Percentiles rank a stretch among this genome's conserved stretches.
Conservation (phyloP, 108 stramenopile genomes). For the Nitzschia putrida region DNA sequence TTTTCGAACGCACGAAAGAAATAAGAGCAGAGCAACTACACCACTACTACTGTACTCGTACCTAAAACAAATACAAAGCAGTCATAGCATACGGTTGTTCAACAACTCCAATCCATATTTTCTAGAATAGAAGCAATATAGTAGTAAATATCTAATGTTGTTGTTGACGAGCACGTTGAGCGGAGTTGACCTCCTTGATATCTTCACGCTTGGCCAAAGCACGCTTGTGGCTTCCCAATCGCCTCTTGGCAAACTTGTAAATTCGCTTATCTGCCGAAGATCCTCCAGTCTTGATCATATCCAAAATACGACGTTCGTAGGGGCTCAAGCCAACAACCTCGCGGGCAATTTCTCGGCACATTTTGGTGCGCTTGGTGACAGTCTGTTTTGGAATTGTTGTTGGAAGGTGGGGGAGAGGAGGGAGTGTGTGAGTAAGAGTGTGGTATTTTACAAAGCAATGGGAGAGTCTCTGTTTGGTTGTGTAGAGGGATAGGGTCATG, state of each 20-base stretch:
- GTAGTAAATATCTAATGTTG: too few relatives aligned
- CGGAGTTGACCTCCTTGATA: conserved; percentile 92
- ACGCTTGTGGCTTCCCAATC: conserved; percentile 98
- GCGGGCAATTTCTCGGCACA: conserved; percentile 91
- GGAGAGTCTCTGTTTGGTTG: not conserved
- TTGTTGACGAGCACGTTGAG: conserved; percentile 75
- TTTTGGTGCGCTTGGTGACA: conserved; percentile 71
- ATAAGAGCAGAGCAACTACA: too few relatives aligned
- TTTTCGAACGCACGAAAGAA: too few relatives aligned
- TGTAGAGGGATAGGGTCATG: too few relatives aligned
- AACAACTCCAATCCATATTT: too few relatives aligned
- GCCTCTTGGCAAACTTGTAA: conserved; percentile 99
- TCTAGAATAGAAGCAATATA: too few relatives aligned
- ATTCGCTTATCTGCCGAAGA: conserved; percentile 96
- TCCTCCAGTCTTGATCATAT: conserved; percentile 99
- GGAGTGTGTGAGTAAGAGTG: not conserved
- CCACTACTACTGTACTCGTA: too few relatives aligned
- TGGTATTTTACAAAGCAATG: conserved; percentile 2
- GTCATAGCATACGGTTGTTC: too few relatives aligned
- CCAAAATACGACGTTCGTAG: conserved; percentile 98
- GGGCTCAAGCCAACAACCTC: conserved; percentile 98
- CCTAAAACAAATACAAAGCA: too few relatives aligned
- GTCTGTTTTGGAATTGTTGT: conserved; percentile 41
- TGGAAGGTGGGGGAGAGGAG: not conserved
- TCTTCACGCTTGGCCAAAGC: conserved; percentile 98